These are phyloP conservation scores for Suillus weaverae DNA, from an alignment of 768 basidiomycete genomes.

Conservation along the genomic window DNA sequence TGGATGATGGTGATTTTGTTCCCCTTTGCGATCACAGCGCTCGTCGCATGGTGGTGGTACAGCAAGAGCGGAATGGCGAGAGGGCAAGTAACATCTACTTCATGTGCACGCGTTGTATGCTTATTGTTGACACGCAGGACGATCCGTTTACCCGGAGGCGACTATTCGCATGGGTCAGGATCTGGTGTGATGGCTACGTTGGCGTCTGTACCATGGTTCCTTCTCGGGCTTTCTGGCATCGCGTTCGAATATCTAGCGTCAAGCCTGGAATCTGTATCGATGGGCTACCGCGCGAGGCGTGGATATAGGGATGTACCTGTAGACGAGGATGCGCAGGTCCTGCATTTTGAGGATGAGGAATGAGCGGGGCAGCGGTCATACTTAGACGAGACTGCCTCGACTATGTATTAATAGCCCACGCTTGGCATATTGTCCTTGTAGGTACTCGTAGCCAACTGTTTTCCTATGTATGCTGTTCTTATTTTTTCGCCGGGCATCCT, in stretches of 20 bases:
- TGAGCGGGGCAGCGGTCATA: slow-evolving; percentile 9
- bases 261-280: slow-evolving; percentile 38
- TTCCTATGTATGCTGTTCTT: background rate
- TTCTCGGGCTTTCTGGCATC: slow-evolving; percentile 75
- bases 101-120: slow-evolving; percentile 7
- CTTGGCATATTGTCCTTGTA: background rate
- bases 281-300: slow-evolving; percentile 47
- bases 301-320: slow-evolving; percentile 80
- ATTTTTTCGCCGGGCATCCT: background rate
- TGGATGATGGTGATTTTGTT: slow-evolving; percentile 79
- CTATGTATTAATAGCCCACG: background rate
- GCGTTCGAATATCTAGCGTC: slow-evolving; percentile 67
- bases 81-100: slow-evolving; percentile 54
- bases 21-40: slow-evolving; percentile 74
- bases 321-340: slow-evolving; percentile 86
- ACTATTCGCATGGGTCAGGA: slow-evolving; percentile 33
- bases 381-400: background rate
- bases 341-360: slow-evolving; percentile 83
- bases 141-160: slow-evolving; percentile 74
- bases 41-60: slow-evolving; percentile 83
- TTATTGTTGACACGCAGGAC: slow-evolving; percentile 43
- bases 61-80: slow-evolving; percentile 66
- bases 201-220: slow-evolving; percentile 88
- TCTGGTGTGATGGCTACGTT: slow-evolving; percentile 65
- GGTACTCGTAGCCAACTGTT: background rate